A percentile compares a stretch with the other conserved stretches of the same genome.
Conservation (phyloP, 2,329 filamentous ascomycete genomes). For the Penicillium verrucosum region DNA sequence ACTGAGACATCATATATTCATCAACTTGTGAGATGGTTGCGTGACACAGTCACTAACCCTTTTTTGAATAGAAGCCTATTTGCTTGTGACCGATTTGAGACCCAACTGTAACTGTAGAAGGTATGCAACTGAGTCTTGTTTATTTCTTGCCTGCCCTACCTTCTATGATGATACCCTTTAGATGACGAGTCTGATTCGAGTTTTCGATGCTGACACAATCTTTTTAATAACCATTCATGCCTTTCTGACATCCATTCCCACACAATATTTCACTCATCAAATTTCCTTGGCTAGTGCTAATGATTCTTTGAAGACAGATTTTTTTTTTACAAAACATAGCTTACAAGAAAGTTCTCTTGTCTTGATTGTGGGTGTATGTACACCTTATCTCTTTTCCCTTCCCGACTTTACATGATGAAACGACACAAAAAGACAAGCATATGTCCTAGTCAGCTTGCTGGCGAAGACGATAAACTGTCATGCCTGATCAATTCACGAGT, state of each 20-base stretch:
- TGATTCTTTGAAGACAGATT: conserved; percentile 1
- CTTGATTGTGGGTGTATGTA: conserved; percentile 28
- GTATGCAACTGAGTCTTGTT: conserved; percentile 13
- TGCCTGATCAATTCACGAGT: conserved; percentile 44
- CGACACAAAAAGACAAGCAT: conserved; percentile 89
- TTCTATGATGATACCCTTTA: conserved; percentile 52
- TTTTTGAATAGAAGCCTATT: conserved; percentile 16
- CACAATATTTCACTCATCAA: conserved; percentile 6
- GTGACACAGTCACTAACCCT: conserved; percentile 29
- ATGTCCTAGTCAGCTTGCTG: conserved; percentile 72
- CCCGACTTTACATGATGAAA: conserved; percentile 67
- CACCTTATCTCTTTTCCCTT: conserved; percentile 20
- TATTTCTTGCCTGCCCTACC: neutral
- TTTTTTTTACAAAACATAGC: neutral
- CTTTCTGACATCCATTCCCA: conserved; percentile 42
- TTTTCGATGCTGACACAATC: conserved; percentile 59
- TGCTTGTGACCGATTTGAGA: conserved; percentile 10
- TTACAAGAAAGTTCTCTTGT: neutral
- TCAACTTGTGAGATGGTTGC: conserved; percentile 18
- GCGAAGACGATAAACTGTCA: conserved; percentile 53
- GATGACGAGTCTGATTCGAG: conserved; percentile 66
- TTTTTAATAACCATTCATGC: conserved; percentile 60
- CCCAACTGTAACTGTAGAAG: conserved; percentile 16
- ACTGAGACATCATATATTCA: conserved; percentile 60
- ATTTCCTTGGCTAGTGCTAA: conserved; percentile 2